Evolutionary conservation across 2,329 filamentous ascomycete species (phyloP).

Genomic region (Alternaria gansuensis): DNA sequence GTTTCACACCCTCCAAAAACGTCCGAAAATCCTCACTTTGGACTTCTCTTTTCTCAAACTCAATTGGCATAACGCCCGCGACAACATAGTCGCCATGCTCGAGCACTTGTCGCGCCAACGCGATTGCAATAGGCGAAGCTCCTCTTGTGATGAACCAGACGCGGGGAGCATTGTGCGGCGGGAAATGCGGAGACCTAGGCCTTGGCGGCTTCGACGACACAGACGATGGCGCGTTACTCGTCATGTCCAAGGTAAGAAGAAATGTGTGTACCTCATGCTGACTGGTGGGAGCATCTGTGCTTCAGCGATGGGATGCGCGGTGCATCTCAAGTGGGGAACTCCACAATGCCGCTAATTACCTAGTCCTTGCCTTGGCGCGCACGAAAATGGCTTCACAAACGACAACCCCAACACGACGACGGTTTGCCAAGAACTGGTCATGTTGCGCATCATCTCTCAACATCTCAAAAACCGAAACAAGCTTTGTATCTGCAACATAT

Average conservation of each 20-base stretch:
- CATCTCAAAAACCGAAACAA: accelerated
- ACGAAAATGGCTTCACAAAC: conserved; percentile 24
- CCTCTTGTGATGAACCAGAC: conserved; percentile 94
- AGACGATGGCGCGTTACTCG: conserved; percentile 27
- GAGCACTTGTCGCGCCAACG: conserved; percentile 80
- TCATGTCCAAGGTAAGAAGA: conserved; percentile 18
- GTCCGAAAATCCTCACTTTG: conserved; percentile 81
- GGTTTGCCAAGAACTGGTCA: conserved; percentile 13
- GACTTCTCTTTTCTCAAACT: conserved; percentile 74
- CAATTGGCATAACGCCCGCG: conserved; percentile 79
- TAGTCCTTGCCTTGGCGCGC: conserved; percentile 24
- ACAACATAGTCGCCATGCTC: conserved; percentile 92
- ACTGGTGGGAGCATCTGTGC: not conserved
- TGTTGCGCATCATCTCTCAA: not conserved
- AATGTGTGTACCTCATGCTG: conserved; percentile 3
- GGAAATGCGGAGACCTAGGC: conserved; percentile 62
- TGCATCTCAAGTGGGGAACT: conserved; percentile 21
- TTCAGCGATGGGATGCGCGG: conserved; percentile 8
- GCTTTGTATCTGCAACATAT: too few species aligned
- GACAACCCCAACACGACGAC: conserved; percentile 15
- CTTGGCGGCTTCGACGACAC: conserved; percentile 44
- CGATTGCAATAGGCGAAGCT: conserved; percentile 83
- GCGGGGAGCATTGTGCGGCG: conserved; percentile 72
- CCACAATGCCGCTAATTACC: conserved; percentile 20
- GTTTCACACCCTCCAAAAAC: conserved; percentile 74